Evolutionary conservation across 140 eudicot genomes (phyloP).

Genomic region (Erigeron philadelphicus): DNA sequence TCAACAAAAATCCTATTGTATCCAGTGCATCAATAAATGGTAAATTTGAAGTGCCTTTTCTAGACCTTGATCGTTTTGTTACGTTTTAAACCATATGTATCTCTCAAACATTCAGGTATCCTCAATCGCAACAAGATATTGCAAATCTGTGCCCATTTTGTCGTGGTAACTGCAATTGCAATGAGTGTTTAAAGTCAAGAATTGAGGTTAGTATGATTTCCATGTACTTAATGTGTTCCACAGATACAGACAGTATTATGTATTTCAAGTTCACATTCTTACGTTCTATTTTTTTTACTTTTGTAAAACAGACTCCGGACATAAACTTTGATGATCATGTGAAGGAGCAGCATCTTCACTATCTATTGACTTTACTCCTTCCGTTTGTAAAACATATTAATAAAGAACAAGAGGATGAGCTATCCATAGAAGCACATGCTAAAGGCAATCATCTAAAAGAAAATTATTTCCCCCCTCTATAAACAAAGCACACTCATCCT

Average conservation of each 20-base stretch:
- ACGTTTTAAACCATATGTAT: not conserved
- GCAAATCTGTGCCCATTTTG: not conserved
- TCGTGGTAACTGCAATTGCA: not conserved
- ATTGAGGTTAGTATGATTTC: not conserved
- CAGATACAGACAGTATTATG: not conserved
- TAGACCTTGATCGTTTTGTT: not conserved
- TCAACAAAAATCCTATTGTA: constrained; percentile 2
- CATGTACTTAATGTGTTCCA: no score
- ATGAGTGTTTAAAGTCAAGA: constrained; percentile 5
- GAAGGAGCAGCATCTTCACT: not conserved
- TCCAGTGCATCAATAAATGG: not conserved
- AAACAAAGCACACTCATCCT: not conserved
- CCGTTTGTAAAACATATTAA: not conserved
- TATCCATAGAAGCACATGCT: not conserved
- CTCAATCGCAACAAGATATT: not conserved
- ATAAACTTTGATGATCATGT: not conserved
- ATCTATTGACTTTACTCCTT: not conserved
- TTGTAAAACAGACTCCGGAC: not conserved
- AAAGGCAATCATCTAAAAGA: not conserved
- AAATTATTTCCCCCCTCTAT: not conserved
- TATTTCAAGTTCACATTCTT: not conserved
- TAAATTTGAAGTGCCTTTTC: not conserved
- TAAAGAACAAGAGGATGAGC: not conserved
- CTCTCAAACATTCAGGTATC: not conserved
- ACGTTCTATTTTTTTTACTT: not conserved